Conservation (phyloP, 768 basidiomycete genomes). For the Hygrocybe punicea region DNA sequence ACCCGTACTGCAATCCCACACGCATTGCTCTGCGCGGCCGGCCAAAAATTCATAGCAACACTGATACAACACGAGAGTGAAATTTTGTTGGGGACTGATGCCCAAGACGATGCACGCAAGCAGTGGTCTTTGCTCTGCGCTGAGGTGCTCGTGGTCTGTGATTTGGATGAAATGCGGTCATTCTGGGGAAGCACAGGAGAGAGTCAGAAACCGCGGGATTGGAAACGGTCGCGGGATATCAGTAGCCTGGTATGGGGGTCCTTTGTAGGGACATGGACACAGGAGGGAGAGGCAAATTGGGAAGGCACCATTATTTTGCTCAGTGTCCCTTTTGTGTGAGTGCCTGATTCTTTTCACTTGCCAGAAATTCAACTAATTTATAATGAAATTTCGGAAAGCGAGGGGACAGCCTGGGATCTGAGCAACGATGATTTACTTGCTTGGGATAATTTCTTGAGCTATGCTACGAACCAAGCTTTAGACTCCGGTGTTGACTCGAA, state of each 20-base stretch:
- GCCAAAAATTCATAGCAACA: conserved; percentile 44
- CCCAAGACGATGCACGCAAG: conserved; percentile 43
- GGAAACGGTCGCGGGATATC: conserved; percentile 39
- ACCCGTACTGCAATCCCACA: conserved; percentile 44
- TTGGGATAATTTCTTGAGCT: conserved; percentile 60
- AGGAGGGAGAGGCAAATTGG: conserved; percentile 46
- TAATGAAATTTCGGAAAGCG: conserved; percentile 21
- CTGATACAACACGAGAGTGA: conserved; percentile 47
- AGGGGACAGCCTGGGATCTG: conserved; percentile 49
- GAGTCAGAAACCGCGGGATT: conserved; percentile 27
- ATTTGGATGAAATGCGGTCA: conserved; percentile 42
- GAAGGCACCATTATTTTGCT: conserved; percentile 54
- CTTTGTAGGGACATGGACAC: conserved; percentile 56
- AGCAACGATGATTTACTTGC: conserved; percentile 48
- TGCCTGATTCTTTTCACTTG: conserved; percentile 14
- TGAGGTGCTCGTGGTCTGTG: conserved; percentile 49
- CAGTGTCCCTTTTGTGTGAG: conserved; percentile 61
- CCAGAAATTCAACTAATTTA: conserved; percentile 6
- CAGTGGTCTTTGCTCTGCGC: conserved; percentile 63
- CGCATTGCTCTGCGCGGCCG: conserved; percentile 41
- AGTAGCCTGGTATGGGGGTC: conserved; percentile 49
- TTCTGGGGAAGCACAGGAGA: conserved; percentile 49
- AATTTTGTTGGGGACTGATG: conserved; percentile 21
- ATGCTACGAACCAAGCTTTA: conserved; percentile 51
- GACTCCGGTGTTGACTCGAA: conserved; percentile 57